Evolutionary conservation across 139 green algal species (phyloP), one percentile per base, ranked within the genome.

Genomic region (Coelastrella sp.): DNA sequence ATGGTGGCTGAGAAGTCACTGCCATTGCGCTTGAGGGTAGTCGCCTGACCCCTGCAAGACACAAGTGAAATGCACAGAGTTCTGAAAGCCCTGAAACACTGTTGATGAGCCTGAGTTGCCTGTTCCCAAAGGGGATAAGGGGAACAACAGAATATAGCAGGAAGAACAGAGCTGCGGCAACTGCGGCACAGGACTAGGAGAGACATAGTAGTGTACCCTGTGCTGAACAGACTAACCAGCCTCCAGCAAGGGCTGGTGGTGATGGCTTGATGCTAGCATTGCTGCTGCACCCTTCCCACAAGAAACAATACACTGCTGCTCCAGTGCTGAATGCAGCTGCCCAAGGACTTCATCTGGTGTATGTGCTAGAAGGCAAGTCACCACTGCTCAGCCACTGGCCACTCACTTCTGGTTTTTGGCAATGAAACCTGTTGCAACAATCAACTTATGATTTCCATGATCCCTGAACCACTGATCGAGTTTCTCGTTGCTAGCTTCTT

Each of bases 341-440:
- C 35, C 27, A 66, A 19, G 66, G 79, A 72, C 78, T 84, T 12
- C 78, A 66, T 24, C 82, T 79, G 78, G 9, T 84, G 35, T 6
- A 61, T 12, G 25, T 84, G 78, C 78, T 60, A 59, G 4, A 24
- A 49, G 35, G 35, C 35, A 49, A 49, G 24, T n/a, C 56, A 66
- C 49, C 80, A 15, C 19, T 87, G 80, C 20, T 20, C 14, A 17
- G 24, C n/a, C 82, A 87, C 17, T 78, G 6, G 22, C 8, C 35
- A 74, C 87, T 87, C 87, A 90, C 87, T 90, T 66, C 6, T 9
- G 59, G 87, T 93, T 96, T 90, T 93, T 94, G 49, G 98, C 98
- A 74, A 99, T 98, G 95, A 99, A 99, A n/a, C 98, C 98, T 0
- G 97, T 99, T 20, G 94, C 95, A 0, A 99, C 92, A 6, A 99